A percentile compares a stretch with the other conserved stretches of the same genome.
phyloP scores from a whole-genome alignment of 495 filamentous ascomycete species.

The Aspergillus ostianus region DNA sequence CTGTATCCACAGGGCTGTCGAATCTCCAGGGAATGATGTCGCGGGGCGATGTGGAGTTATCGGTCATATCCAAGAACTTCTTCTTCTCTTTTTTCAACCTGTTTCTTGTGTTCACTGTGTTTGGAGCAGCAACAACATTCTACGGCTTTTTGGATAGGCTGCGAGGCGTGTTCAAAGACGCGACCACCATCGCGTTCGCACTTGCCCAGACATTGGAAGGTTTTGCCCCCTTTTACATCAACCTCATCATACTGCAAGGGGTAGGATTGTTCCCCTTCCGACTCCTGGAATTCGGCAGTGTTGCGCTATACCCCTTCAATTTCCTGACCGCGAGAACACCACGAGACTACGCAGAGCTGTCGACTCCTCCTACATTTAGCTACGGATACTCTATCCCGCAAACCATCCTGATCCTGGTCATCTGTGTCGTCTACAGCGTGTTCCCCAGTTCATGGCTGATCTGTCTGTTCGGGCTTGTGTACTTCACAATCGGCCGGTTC shows the following conservation, averaged over 20 bases:
- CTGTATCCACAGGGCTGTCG: conserved; percentile 57
- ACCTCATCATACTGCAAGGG: conserved; percentile 91
- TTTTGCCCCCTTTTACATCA: conserved; percentile 83
- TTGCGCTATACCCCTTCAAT: conserved; percentile 79
- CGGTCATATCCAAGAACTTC: conserved; percentile 96
- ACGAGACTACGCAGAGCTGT: conserved; percentile 82
- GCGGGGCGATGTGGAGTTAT: conserved; percentile 90
- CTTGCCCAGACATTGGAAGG: conserved; percentile 73
- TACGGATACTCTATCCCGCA: conserved; percentile 96
- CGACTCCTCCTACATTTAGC: conserved; percentile 82
- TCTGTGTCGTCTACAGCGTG: conserved; percentile 92
- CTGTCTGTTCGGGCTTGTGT: conserved; percentile 77
- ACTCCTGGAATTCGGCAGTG: conserved; percentile 83
- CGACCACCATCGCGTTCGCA: conserved; percentile 70
- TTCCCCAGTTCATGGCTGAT: conserved; percentile 80
- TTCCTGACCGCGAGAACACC: conserved; percentile 82
- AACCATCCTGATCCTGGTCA: conserved; percentile 84
- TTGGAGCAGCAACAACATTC: conserved; percentile 74
- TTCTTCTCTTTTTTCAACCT: conserved; percentile 99
- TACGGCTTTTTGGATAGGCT: conserved; percentile 68
- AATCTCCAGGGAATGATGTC: conserved; percentile 92
- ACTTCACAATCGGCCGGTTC: conserved; percentile 86
- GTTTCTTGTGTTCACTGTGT: conserved; percentile 90
- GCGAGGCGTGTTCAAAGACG: conserved; percentile 70
- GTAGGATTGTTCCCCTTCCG: conserved; percentile 91